These are phyloP conservation scores for Lachancea mirantina DNA, from an alignment of 805 yeast species.

Conservation along the genomic window DNA sequence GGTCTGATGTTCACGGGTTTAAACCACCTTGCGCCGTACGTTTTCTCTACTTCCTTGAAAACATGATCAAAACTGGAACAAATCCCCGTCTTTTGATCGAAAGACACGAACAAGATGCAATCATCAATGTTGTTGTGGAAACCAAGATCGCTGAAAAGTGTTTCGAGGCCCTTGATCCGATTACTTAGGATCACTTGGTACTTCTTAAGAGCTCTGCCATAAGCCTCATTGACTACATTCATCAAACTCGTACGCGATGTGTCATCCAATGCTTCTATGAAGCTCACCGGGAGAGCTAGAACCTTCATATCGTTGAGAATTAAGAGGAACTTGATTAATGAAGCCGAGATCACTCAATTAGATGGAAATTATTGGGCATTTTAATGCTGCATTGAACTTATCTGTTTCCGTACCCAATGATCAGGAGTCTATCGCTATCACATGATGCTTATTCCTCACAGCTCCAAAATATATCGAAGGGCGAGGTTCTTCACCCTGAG, in stretches of 20 bases:
- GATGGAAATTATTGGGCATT: too few relatives aligned
- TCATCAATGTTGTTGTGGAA: conserved; percentile 17
- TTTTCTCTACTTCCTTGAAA: too few relatives aligned
- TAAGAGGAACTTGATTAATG: too few relatives aligned
- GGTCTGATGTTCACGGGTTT: conserved; percentile 2
- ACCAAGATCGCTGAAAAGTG: conserved; percentile 23
- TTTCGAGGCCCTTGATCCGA: conserved; percentile 32
- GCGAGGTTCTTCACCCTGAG: too few relatives aligned
- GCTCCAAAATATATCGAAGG: too few relatives aligned
- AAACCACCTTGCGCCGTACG: neutral
- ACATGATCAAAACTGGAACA: neutral
- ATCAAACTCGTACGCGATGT: conserved; percentile 13
- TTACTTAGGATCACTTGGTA: conserved; percentile 37
- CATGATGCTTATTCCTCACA: too few relatives aligned
- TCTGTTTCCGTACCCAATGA: too few relatives aligned
- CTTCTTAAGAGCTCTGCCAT: conserved; percentile 40
- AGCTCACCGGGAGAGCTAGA: conserved; percentile 5
- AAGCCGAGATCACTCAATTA: too few relatives aligned
- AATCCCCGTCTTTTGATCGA: conserved; percentile 10
- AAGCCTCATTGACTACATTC: conserved; percentile 42
- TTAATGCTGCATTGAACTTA: too few relatives aligned
- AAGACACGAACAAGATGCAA: conserved; percentile 23
- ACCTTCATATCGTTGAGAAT: too few relatives aligned
- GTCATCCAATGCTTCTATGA: conserved; percentile 1
- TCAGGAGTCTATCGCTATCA: too few relatives aligned